These are phyloP conservation scores for Dactylellina sp. DNA, from an alignment of 2,329 filamentous ascomycete genomes.

Conservation along the genomic window DNA sequence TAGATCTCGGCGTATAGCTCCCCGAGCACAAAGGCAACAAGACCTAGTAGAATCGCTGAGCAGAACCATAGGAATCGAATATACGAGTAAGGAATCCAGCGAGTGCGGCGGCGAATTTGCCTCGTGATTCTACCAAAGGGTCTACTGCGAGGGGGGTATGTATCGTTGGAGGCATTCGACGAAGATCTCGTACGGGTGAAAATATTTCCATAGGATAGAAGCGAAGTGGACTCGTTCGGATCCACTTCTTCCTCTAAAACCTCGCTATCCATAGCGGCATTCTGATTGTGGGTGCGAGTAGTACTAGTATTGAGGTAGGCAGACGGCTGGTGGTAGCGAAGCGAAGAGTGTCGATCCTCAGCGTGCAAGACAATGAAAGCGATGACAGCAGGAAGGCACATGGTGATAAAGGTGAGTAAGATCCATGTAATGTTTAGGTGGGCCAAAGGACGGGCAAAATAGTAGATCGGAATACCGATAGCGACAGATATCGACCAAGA, in stretches of 20 bases:
- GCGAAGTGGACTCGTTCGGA: conserved; percentile 39
- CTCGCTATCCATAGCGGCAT: conserved; percentile 1
- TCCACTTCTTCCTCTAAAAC: conserved; percentile 21
- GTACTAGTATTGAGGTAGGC: conserved; percentile 66
- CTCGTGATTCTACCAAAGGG: conserved; percentile 29
- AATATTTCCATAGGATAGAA: conserved; percentile 45
- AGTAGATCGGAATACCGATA: conserved; percentile 72
- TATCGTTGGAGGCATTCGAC: conserved; percentile 36
- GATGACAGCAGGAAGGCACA: conserved; percentile 76
- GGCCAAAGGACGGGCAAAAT: conserved; percentile 67
- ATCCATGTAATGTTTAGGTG: conserved; percentile 77
- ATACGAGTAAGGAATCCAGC: conserved; percentile 64
- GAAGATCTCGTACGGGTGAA: conserved; percentile 50
- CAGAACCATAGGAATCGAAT: conserved; percentile 78
- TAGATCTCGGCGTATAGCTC: conserved; percentile 78
- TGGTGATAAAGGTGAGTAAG: conserved; percentile 76
- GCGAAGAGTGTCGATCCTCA: conserved; percentile 70
- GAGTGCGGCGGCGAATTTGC: conserved; percentile 43
- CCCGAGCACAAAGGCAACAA: conserved; percentile 75
- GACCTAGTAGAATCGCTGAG: conserved; percentile 71
- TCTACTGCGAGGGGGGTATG: conserved; percentile 41
- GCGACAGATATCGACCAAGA: conserved; percentile 73
- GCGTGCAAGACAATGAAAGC: conserved; percentile 74
- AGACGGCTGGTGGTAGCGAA: conserved; percentile 73
- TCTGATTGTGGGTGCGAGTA: conserved; percentile 14